Percentiles rank a stretch among this genome's conserved stretches.
Conservation (phyloP, 441 rosid genomes). For the Syzygium syzygioides region DNA sequence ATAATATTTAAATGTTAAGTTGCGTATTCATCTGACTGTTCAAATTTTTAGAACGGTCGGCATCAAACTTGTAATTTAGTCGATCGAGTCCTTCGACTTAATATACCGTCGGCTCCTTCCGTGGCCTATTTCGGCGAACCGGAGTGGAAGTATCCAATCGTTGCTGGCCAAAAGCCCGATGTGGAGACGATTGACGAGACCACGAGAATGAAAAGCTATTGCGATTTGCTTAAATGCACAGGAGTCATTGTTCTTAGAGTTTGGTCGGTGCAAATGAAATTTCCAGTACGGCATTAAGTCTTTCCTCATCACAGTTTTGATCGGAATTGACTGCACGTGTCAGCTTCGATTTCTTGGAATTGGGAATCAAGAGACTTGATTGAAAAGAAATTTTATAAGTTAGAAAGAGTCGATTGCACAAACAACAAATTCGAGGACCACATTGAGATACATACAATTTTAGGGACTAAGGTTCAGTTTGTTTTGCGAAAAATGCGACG, state of each 20-base stretch:
- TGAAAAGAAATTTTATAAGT: not conserved
- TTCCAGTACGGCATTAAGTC: fast-evolving
- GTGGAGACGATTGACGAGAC: not conserved
- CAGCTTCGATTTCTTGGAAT: not conserved
- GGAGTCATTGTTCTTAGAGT: not conserved
- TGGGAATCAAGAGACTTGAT: not conserved
- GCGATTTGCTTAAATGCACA: not conserved
- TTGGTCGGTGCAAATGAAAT: not conserved
- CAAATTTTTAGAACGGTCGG: too few relatives aligned
- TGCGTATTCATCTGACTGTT: too few relatives aligned
- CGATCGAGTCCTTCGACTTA: not conserved
- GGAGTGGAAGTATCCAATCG: not conserved
- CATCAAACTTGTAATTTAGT: not conserved
- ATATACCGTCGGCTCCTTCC: not conserved
- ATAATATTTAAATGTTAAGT: too few relatives aligned
- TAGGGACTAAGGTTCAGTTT: not conserved
- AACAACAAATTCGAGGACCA: fast-evolving
- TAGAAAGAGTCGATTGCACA: not conserved
- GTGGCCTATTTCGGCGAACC: not conserved
- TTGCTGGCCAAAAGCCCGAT: not conserved
- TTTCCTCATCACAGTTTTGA: fast-evolving
- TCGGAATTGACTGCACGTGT: not conserved
- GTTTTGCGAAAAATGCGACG: too few relatives aligned
- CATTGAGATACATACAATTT: not conserved
- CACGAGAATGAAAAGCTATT: not conserved